A percentile compares a stretch with the other conserved stretches of the same genome.
Conservation (phyloP, 2,329 filamentous ascomycete genomes). For the Fusarium xyrophilum region DNA sequence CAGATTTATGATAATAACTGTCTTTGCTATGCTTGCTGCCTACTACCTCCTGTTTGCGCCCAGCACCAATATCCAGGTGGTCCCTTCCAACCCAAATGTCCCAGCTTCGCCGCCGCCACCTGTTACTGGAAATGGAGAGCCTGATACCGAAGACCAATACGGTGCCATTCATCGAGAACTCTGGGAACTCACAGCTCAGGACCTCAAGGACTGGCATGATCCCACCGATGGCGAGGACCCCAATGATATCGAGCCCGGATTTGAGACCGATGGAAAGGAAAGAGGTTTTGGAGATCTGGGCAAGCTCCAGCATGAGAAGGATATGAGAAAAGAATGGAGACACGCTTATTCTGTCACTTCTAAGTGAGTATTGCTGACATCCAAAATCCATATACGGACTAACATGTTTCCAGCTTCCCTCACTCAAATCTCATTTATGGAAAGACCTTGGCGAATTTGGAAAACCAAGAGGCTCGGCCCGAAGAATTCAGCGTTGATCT, state of each 20-base stretch:
- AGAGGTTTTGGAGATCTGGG: constrained; percentile 45
- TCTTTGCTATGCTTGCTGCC: constrained; percentile 49
- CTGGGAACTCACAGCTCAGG: constrained; percentile 48
- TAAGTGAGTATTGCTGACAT: constrained; percentile 45
- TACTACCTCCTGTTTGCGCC: constrained; percentile 54
- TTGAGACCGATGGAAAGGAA: constrained; percentile 48
- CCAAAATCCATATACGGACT: background rate
- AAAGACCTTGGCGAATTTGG: constrained; percentile 59
- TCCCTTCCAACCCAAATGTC: constrained; percentile 36
- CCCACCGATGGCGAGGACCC: constrained; percentile 47
- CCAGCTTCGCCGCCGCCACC: background rate
- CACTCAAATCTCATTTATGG: constrained; percentile 63
- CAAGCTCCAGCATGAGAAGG: constrained; percentile 51
- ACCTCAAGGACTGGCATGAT: constrained; percentile 48
- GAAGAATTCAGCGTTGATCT: constrained; percentile 44
- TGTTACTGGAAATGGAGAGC: background rate
- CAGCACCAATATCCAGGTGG: constrained; percentile 45
- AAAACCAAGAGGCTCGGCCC: constrained; percentile 49
- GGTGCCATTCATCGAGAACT: constrained; percentile 29
- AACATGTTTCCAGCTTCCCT: constrained; percentile 48
- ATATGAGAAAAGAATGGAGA: constrained; percentile 52
- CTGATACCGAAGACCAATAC: constrained; percentile 17
- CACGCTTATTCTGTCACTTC: constrained; percentile 51
- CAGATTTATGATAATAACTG: constrained; percentile 51
- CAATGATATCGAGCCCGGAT: constrained; percentile 47